Conservation (phyloP, 2,329 filamentous ascomycete genomes). For the Pseudopyricularia cyperi region DNA sequence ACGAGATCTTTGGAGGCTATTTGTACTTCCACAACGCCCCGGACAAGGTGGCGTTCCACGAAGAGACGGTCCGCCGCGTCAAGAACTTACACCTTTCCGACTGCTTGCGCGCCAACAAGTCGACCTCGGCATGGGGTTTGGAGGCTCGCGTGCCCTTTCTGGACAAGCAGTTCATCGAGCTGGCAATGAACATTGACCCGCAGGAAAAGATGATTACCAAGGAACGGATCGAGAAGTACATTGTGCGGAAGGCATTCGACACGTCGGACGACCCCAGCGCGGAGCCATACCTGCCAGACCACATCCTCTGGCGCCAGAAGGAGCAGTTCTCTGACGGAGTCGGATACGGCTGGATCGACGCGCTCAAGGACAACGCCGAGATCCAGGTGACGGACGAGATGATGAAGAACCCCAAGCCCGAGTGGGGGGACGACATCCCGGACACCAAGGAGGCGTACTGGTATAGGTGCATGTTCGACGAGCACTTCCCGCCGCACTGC, state of each 20-base stretch:
- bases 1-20: conserved; percentile 98
- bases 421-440: conserved; percentile 87
- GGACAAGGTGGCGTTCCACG: conserved; percentile 83
- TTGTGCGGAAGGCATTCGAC: conserved; percentile 94
- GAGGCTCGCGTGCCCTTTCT: conserved; percentile 97
- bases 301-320: conserved; percentile 97
- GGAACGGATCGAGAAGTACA: conserved; percentile 91
- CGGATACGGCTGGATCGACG: conserved; percentile 98
- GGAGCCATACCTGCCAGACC: conserved; percentile 82
- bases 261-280: conserved; percentile 71
- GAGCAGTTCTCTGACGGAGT: conserved; percentile 99
- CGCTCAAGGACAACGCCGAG: conserved; percentile 88
- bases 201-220: conserved; percentile 90
- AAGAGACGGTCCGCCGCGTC: conserved; percentile 84
- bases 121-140: conserved; percentile 92
- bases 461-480: conserved; percentile 98
- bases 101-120: conserved; percentile 97
- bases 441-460: conserved; percentile 98
- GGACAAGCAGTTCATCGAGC: conserved; percentile 93
- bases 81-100: conserved; percentile 97
- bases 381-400: conserved; percentile 86
- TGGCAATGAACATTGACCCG: conserved; percentile 87
- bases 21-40: conserved; percentile 97
- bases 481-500: conserved; percentile 89
- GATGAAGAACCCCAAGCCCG: conserved; percentile 95